phyloP scores from a whole-genome alignment of 2,329 filamentous ascomycete genomes.

The Graphilbum sp. region DNA sequence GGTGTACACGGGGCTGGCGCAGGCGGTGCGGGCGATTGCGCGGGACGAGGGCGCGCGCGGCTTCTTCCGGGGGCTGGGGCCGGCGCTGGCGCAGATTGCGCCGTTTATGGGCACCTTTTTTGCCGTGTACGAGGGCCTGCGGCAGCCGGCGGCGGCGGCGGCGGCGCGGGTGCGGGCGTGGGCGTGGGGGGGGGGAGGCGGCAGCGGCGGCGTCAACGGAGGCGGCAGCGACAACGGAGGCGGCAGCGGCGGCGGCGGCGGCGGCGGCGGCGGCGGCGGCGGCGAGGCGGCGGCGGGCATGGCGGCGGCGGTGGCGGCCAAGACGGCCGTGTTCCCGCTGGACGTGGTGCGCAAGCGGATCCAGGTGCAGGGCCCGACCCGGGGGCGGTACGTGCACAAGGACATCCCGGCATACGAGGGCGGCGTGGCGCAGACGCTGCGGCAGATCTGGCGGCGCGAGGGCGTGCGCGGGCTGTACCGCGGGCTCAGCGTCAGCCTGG shows the following conservation, averaged over 20 bases:
- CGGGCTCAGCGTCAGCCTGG: slow-evolving; percentile 70
- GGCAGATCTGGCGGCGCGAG: slow-evolving; percentile 52
- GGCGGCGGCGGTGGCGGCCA: slow-evolving; percentile 62
- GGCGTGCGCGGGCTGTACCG: slow-evolving; percentile 71
- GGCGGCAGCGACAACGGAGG: slow-evolving; percentile 64
- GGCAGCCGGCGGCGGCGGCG: slow-evolving; percentile 37
- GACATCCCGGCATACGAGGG: slow-evolving; percentile 73
- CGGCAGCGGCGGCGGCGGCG: slow-evolving; percentile 42
- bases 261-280: slow-evolving; percentile 45
- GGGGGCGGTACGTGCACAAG: slow-evolving; percentile 60
- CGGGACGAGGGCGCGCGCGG: slow-evolving; percentile 58
- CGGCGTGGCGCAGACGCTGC: slow-evolving; percentile 49
- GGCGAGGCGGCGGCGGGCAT: slow-evolving; percentile 75
- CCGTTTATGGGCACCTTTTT: slow-evolving; percentile 98
- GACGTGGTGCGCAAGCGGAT: slow-evolving; percentile 86
- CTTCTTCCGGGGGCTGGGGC: slow-evolving; percentile 76
- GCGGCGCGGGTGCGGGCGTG: slow-evolving; percentile 2
- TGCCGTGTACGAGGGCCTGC: slow-evolving; percentile 64
- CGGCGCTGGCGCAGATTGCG: slow-evolving; percentile 72
- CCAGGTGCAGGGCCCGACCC: slow-evolving; percentile 86
- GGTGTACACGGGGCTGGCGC: slow-evolving; percentile 58
- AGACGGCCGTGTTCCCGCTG: slow-evolving; percentile 82
- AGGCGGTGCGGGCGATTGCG: slow-evolving; percentile 56
- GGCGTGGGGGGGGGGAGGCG: too few species aligned
- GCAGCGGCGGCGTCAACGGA: slow-evolving; percentile 64